Evolutionary conservation across 2,329 filamentous ascomycete genomes (phyloP), one percentile per base, ranked within the genome.

Genomic region (Aspergillus ibericus): DNA sequence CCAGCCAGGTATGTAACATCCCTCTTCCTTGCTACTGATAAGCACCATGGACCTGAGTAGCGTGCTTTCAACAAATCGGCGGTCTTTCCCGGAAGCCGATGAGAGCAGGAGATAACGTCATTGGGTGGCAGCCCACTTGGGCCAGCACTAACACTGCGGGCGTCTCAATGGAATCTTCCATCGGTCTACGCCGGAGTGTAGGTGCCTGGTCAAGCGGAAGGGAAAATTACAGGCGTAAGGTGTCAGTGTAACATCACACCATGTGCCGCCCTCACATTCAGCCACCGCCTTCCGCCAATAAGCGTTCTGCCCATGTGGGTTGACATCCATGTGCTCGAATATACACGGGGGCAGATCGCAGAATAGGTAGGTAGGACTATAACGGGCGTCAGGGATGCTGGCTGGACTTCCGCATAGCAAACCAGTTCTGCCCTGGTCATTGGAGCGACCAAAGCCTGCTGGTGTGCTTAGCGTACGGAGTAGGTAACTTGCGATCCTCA

Each of bases 221-320:
- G 25, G 35, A 22, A 4, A 29, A 42, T 35, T 48, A 48, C 44
- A 18, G 25, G 25, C 25, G n/a, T 46, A 16, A 16, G 44, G 27
- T 16, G 32, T 22, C 10, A 25, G 25, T 57, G 32, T 35, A 35
- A 29, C 22, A 46, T 57, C 55, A 46, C 22, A 32, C 55, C 55
- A 56, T 52, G 22, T 27, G 46, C 47, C 38, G 18, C 36, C 54
- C 27, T 56, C 55, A 50, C 55, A 42, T 52, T 35, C 29, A 38
- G 36, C 48, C 32, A 52, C 25, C 5, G 5, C 15, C 20, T 25
- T 6, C 48, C 29, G 32, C 55, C 34, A 52, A 51, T 51, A 27
- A 34, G 27, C 22, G 44, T n/a, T 25, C 22, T 48, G 44, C 27
- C 44, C 44, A 48, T 48, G 44, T 32, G 44, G 44, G 44, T 48